These are phyloP conservation scores for Gossypium turneri DNA, from an alignment of 345 rosid species.

Conservation along the genomic window DNA sequence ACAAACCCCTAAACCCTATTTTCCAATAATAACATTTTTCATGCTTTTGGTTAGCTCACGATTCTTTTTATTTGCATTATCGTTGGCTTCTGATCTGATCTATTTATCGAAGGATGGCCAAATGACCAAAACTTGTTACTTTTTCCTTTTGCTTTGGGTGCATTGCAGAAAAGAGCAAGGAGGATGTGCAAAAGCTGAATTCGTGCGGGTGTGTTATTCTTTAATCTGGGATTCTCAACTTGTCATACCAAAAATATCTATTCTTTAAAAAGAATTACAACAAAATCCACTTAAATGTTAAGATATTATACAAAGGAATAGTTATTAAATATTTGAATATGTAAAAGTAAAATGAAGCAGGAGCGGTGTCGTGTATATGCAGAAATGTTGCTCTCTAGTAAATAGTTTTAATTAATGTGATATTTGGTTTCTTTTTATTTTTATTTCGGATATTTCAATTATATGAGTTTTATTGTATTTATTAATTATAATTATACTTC, in stretches of 20 bases:
- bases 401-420: too few relatives aligned
- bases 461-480: too few relatives aligned
- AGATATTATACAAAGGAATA: too few relatives aligned
- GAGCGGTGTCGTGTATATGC: not conserved
- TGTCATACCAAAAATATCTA: not conserved
- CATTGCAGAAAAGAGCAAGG: slow-evolving; percentile 28
- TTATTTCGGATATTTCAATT: too few relatives aligned
- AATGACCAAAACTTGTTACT: too few relatives aligned
- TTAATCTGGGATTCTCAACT: slow-evolving; percentile 12
- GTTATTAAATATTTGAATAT: too few relatives aligned
- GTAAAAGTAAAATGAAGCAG: not conserved
- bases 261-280: too few relatives aligned
- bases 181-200: slow-evolving; percentile 30
- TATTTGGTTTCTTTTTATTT: too few relatives aligned
- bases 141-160: not conserved
- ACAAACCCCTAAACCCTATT: not conserved
- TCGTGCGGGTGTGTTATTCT: slow-evolving; percentile 33
- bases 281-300: too few relatives aligned
- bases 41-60: too few relatives aligned
- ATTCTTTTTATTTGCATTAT: not conserved
- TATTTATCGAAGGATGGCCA: not conserved
- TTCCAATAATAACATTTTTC: not conserved
- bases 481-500: too few relatives aligned
- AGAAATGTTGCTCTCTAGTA: not conserved
- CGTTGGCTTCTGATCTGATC: not conserved